Percentiles rank a stretch among this genome's conserved stretches.
Evolutionary conservation across 768 basidiomycete species (phyloP).

Genomic region (Lactarius quietus): DNA sequence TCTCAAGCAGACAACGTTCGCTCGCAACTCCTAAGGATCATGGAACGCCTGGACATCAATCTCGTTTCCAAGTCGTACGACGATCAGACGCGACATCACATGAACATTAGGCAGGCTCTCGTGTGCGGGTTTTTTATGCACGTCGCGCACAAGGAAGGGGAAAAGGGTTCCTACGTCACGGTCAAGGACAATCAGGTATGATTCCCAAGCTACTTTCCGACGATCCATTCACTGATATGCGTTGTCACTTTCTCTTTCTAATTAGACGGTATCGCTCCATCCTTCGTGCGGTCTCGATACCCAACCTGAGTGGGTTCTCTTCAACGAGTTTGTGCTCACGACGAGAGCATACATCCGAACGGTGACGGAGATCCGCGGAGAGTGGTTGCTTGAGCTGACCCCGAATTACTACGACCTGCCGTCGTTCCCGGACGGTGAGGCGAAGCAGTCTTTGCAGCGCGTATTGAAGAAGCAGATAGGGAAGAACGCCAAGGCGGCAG

Average conservation of each 20-base stretch:
- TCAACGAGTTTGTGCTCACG: constrained; percentile 94
- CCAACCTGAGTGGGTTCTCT: constrained; percentile 89
- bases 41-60: constrained; percentile 88
- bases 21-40: constrained; percentile 78
- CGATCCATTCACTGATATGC: neutral
- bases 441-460: constrained; percentile 49
- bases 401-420: constrained; percentile 64
- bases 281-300: constrained; percentile 85
- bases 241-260: neutral
- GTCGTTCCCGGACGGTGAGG: constrained; percentile 65
- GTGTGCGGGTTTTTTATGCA: constrained; percentile 99
- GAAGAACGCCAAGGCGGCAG: neutral
- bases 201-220: neutral
- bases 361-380: constrained; percentile 79
- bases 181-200: constrained; percentile 92
- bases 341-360: constrained; percentile 87
- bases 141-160: constrained; percentile 90
- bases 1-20: constrained; percentile 93
- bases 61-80: constrained; percentile 63
- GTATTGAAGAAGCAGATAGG: constrained; percentile 12
- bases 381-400: constrained; percentile 75
- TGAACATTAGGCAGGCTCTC: constrained; percentile 76
- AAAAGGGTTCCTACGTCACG: constrained; percentile 83
- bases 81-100: constrained; percentile 49
- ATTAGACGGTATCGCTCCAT: constrained; percentile 68